Conservation (phyloP, 1,284 basidiomycete species). For the Ustilago bromivora region DNA sequence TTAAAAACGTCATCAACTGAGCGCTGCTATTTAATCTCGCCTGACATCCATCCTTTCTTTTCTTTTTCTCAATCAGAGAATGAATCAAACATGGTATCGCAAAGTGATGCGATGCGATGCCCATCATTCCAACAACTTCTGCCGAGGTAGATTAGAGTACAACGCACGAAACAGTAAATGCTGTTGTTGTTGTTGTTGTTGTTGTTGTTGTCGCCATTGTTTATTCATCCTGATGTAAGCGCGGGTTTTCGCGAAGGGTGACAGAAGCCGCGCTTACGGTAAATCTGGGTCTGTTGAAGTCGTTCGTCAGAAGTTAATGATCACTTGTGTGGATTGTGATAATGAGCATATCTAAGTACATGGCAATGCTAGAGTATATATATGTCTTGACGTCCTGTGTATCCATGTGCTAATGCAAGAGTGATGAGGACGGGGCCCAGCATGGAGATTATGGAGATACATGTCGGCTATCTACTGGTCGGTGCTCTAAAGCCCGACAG, state of each 20-base stretch:
- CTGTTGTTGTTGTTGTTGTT: no score
- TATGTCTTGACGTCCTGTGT: no score
- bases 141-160: background rate
- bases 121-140: background rate
- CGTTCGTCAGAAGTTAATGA: no score
- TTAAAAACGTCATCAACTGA: background rate
- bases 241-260: background rate
- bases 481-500: no score
- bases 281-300: background rate
- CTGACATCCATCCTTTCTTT: background rate
- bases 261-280: slow-evolving; percentile 1
- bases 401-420: no score
- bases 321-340: no score
- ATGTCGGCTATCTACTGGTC: no score
- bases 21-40: background rate
- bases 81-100: background rate
- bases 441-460: no score
- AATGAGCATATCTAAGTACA: no score
- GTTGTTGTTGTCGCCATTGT: background rate
- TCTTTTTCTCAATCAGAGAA: background rate
- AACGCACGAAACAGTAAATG: background rate
- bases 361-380: no score
- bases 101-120: background rate
- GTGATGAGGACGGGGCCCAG: no score
- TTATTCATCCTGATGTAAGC: background rate